Evolutionary conservation across 352 stramenopile species (phyloP).

Genomic region (Phytopythium sindhum): DNA sequence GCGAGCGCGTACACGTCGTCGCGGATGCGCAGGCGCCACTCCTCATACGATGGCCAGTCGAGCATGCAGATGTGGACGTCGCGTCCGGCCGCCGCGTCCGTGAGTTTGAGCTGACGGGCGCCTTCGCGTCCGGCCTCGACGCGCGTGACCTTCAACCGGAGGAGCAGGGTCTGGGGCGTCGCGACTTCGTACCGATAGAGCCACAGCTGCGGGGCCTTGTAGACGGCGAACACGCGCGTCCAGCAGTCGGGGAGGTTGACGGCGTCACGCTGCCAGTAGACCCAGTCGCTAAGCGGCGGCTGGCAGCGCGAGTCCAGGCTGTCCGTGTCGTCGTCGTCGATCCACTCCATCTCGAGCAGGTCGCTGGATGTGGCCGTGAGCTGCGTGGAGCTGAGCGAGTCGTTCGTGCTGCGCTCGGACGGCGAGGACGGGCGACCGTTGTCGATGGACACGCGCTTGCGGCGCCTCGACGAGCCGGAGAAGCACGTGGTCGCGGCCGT

Average conservation of each 20-base stretch:
- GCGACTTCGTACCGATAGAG: slow-evolving; percentile 45
- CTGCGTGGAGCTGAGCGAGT: slow-evolving; percentile 35
- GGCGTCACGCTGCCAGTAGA: slow-evolving; percentile 42
- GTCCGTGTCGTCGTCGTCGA: slow-evolving; percentile 5
- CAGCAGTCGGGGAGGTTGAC: slow-evolving; percentile 34
- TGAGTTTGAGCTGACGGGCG: slow-evolving; percentile 21
- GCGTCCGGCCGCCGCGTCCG: slow-evolving; percentile 3
- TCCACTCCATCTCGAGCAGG: slow-evolving; percentile 13
- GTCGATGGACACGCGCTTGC: slow-evolving; percentile 1
- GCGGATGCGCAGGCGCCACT: slow-evolving; percentile 5
- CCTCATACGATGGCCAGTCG: slow-evolving; percentile 12
- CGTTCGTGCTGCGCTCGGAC: slow-evolving; percentile 13
- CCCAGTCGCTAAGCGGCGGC: slow-evolving; percentile 31
- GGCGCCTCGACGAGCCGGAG: not conserved
- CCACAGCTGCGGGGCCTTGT: slow-evolving; percentile 26
- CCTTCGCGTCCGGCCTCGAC: slow-evolving; percentile 11
- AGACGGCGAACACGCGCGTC: slow-evolving; percentile 48
- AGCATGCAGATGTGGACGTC: slow-evolving; percentile 27
- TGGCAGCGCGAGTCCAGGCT: slow-evolving; percentile 8
- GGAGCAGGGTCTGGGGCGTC: slow-evolving; percentile 25
- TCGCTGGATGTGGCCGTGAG: slow-evolving; percentile 29
- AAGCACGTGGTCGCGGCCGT: not conserved
- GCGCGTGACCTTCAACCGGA: slow-evolving; percentile 21
- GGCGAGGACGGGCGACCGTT: slow-evolving; percentile 2
- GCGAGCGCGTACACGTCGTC: slow-evolving; percentile 10